phyloP scores from a whole-genome alignment of 2,329 filamentous ascomycete genomes.

The Gyromitra esculenta region DNA sequence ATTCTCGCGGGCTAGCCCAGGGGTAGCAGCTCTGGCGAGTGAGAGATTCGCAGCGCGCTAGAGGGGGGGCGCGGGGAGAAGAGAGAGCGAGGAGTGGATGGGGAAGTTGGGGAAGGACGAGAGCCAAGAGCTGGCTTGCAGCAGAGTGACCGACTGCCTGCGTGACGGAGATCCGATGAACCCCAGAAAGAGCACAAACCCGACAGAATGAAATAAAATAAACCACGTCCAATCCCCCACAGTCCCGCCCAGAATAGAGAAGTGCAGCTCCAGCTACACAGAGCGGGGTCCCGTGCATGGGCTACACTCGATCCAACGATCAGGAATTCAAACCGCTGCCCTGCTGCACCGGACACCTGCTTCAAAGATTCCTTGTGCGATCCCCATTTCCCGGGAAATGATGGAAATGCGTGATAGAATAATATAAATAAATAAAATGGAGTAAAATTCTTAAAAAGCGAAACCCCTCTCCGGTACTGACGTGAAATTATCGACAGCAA shows the following conservation, averaged over 20 bases:
- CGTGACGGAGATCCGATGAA: constrained; percentile 36
- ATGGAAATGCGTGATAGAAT: neutral
- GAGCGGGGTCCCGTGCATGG: constrained; percentile 45
- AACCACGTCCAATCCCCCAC: neutral
- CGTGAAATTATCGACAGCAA: constrained; percentile 28
- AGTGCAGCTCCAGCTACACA: constrained; percentile 15
- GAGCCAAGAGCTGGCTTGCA: neutral
- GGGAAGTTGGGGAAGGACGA: constrained; percentile 23
- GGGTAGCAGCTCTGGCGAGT: constrained; percentile 18
- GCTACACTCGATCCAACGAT: constrained; percentile 40
- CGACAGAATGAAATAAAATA: neutral
- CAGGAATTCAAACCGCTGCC: constrained; percentile 26
- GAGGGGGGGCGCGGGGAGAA: neutral
- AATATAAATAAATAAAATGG: neutral
- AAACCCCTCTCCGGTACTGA: constrained; percentile 24
- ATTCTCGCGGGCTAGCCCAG: constrained; percentile 15
- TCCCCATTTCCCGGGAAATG: constrained; percentile 36
- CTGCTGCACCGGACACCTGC: constrained; percentile 19
- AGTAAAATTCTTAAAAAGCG: neutral
- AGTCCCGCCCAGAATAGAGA: neutral
- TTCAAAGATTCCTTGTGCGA: constrained; percentile 28
- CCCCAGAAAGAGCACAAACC: constrained; percentile 18
- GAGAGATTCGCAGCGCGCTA: constrained; percentile 19
- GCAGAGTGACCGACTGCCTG: constrained; percentile 20
- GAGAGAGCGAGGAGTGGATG: constrained; percentile 7